These are phyloP conservation scores for Fusarium pilosicola DNA, from an alignment of 2,329 filamentous ascomycete species.

Conservation along the genomic window DNA sequence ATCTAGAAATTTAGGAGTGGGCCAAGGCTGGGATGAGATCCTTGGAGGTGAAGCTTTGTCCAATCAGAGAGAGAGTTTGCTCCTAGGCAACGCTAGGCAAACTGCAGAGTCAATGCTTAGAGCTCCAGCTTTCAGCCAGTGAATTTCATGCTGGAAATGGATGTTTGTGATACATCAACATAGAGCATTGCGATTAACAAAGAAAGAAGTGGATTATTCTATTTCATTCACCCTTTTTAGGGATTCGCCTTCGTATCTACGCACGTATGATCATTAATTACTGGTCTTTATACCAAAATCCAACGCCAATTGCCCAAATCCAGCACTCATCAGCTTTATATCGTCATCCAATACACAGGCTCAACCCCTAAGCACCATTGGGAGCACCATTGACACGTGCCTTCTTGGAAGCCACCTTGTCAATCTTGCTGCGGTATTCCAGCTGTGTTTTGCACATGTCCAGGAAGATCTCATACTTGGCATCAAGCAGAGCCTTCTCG, in stretches of 20 bases:
- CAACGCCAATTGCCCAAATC: slow-evolving; percentile 24
- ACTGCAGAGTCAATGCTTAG: slow-evolving; percentile 1
- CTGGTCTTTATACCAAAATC: slow-evolving; percentile 6
- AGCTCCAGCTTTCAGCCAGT: slow-evolving; percentile 9
- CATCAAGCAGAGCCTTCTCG: slow-evolving; percentile 82
- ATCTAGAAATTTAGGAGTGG: slow-evolving; percentile 47
- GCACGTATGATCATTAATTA: slow-evolving; percentile 25
- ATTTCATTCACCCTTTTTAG: slow-evolving; percentile 18
- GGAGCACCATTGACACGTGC: slow-evolving; percentile 43
- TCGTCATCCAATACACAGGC: not conserved
- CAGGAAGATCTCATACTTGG: slow-evolving; percentile 96
- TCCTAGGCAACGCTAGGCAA: slow-evolving; percentile 33
- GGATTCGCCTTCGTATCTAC: slow-evolving; percentile 7
- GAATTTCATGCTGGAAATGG: not conserved
- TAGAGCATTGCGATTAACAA: not conserved
- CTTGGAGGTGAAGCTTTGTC: slow-evolving; percentile 47
- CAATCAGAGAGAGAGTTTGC: slow-evolving; percentile 44
- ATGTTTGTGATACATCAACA: not conserved
- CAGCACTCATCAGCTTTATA: slow-evolving; percentile 18
- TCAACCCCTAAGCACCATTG: slow-evolving; percentile 42
- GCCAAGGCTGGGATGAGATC: slow-evolving; percentile 41
- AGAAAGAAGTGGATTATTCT: slow-evolving; percentile 19
- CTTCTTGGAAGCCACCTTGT: slow-evolving; percentile 65
- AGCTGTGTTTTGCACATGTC: slow-evolving; percentile 91
- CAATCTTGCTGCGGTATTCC: slow-evolving; percentile 80